Base-by-base conservation (phyloP, 73 alveolate species). In the Blepharisma stoltei region DNA sequence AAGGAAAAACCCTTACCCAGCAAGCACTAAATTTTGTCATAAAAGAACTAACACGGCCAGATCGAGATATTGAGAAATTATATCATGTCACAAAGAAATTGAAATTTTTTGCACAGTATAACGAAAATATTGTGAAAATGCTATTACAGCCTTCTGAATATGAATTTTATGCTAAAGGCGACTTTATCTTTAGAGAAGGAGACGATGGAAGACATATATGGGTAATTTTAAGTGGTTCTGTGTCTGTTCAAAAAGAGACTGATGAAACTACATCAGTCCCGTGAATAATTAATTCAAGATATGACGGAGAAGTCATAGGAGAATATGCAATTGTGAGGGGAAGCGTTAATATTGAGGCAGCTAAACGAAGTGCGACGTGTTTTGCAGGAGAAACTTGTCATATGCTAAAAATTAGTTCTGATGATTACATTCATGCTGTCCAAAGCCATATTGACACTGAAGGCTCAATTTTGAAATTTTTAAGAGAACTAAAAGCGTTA, bases 241-340 rank as follows among this genome's bases (percentile, higher is more conserved):
- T 60, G n/a, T 60, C 73, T 14, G 73, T 60, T 20, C 73, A 60
- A 60, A n/a, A 60, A 60, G 73, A 60, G 5, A 14, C 14, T 38
- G 23, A 60, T 8, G 73, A 38, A 2, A 14, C 23, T 14, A 60
- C n/a, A 8, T 18, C 23, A 14, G 37, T 18, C 5, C 41, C 41
- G 41, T 32, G 41, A 32, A 32, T 32, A 32, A 38, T 60, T 60
- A 60, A 60, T 25, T 60, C 73, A 14, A 60, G 73, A 60, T 60
- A 60, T 60, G 73, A 60, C 5, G 73, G 73, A 20, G 73, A 60
- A 9, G 23, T 38, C 14, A 60, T 60, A 8, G 73, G 73, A 20
- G 73, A 60, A 60, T 60, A 60, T 25, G 73, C 73, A 60, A 14
- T 60, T 20, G 73, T 38, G 18, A 60, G 73, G 5, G 73, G 73